phyloP scores from a whole-genome alignment of 2,329 filamentous ascomycete species.

The Aspergillus tanneri region DNA sequence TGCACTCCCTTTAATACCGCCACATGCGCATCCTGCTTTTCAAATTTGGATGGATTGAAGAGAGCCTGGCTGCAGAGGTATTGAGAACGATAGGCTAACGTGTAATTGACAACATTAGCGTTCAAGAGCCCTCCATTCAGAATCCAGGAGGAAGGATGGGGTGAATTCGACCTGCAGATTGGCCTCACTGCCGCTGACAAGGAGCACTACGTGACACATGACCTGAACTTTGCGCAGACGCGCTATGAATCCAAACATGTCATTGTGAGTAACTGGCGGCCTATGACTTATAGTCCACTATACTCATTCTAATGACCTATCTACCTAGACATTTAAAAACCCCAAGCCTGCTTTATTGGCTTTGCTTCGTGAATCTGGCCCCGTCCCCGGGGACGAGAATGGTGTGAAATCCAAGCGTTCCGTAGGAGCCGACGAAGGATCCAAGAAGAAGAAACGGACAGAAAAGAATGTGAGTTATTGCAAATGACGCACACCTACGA shows the following conservation, averaged over 20 bases:
- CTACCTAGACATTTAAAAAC: slow-evolving; percentile 74
- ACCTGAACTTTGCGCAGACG: slow-evolving; percentile 83
- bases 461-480: slow-evolving; percentile 55
- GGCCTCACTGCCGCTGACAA: slow-evolving; percentile 81
- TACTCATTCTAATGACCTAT: not conserved
- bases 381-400: slow-evolving; percentile 72
- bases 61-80: not conserved
- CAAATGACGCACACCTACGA: not conserved
- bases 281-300: not conserved
- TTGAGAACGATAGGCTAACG: not conserved
- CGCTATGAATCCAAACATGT: slow-evolving; percentile 80
- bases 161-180: slow-evolving; percentile 95
- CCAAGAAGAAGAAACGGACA: slow-evolving; percentile 74
- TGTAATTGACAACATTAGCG: slow-evolving; percentile 51
- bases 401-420: slow-evolving; percentile 63
- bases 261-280: slow-evolving; percentile 55
- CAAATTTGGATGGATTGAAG: not conserved
- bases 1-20: not conserved
- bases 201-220: slow-evolving; percentile 78
- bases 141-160: slow-evolving; percentile 94
- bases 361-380: slow-evolving; percentile 76
- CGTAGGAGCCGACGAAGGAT: slow-evolving; percentile 55
- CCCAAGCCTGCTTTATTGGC: slow-evolving; percentile 82
- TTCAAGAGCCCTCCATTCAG: slow-evolving; percentile 83
- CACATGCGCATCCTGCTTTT: too few species aligned